Evolutionary conservation across 2,329 filamentous ascomycete species (phyloP).

Genomic region (Fusarium sarcochroum): DNA sequence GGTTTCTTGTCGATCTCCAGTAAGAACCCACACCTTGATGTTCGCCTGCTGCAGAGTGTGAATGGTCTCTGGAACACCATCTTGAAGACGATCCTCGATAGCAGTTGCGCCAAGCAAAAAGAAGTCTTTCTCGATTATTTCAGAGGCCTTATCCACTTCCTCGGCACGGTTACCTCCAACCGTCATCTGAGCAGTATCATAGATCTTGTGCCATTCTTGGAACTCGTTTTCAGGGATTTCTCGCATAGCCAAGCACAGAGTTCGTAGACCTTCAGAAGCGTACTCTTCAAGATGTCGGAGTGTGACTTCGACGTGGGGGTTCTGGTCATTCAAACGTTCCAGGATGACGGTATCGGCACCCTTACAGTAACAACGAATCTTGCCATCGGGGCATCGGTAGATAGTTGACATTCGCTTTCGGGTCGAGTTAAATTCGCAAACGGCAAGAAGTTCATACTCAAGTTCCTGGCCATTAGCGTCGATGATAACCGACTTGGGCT

Average conservation of each 20-base stretch:
- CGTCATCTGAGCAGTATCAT: slow-evolving; percentile 88
- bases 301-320: slow-evolving; percentile 90
- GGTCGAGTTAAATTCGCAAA: slow-evolving; percentile 97
- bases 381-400: slow-evolving; percentile 95
- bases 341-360: slow-evolving; percentile 98
- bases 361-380: slow-evolving; percentile 94
- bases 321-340: slow-evolving; percentile 86
- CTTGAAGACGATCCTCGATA: slow-evolving; percentile 96
- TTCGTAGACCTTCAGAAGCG: slow-evolving; percentile 94
- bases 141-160: slow-evolving; percentile 95
- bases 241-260: slow-evolving; percentile 93
- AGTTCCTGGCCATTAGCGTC: slow-evolving; percentile 78
- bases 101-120: slow-evolving; percentile 94
- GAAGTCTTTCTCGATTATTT: slow-evolving; percentile 94
- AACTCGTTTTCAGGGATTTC: slow-evolving; percentile 93
- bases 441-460: slow-evolving; percentile 92
- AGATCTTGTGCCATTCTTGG: slow-evolving; percentile 87
- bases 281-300: slow-evolving; percentile 98
- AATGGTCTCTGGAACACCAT: slow-evolving; percentile 97
- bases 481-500: slow-evolving; percentile 89
- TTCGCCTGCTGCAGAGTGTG: slow-evolving; percentile 96
- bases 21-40: slow-evolving; percentile 99
- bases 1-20: slow-evolving; percentile 96
- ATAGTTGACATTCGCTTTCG: slow-evolving; percentile 98
- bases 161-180: slow-evolving; percentile 93